Evolutionary conservation across 176 grass and related monocot genomes (phyloP), one percentile per base, ranked within the genome.

Genomic region (Hsuehochloa calcarea): DNA sequence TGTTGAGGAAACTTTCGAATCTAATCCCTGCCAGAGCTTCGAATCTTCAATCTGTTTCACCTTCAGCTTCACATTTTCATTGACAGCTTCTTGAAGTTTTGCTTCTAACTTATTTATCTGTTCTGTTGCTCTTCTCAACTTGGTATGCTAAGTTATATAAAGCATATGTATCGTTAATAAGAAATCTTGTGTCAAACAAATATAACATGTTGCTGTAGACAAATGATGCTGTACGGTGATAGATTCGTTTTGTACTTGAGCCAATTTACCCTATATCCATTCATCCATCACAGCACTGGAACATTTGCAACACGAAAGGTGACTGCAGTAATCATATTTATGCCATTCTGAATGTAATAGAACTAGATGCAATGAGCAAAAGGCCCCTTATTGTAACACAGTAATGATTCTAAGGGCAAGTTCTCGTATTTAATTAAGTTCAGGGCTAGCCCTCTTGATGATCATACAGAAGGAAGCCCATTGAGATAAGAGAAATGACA

Each of bases 51-150:
- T 91, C 77, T 94, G 95, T 80, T 94, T 93, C 31, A 97, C 95
- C 83, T 94, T 94, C 65, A 97, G 82, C 78, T 94, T 94, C 65
- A 85, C 82, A 86, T 93, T 97, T 85, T 97, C 95, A 90, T 94
- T 94, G 51, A 93, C 70, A 82, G 90, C 88, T 82, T 89, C 90
- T 75, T 94, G 95, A 77, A 97, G 86, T 75, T 94, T 97, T 76
- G 84, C 50, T 81, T 97, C 95, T 91, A 97, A 79, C 74, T 85
- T 49, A 73, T 90, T 85, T 89, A 93, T 94, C 81, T 92, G 92
- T 78, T 97, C 95, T 84, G 88, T 86, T 85, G 92, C 92, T 76
- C 85, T 92, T 82, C 70, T 92, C 72, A 97, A 70, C 84, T 92
- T 97, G 62, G 81, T 80, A 86, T 94, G 92, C 95, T 97, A 50